Evolutionary conservation across 2,329 filamentous ascomycete genomes (phyloP).

Genomic region (Fusarium domesticum): DNA sequence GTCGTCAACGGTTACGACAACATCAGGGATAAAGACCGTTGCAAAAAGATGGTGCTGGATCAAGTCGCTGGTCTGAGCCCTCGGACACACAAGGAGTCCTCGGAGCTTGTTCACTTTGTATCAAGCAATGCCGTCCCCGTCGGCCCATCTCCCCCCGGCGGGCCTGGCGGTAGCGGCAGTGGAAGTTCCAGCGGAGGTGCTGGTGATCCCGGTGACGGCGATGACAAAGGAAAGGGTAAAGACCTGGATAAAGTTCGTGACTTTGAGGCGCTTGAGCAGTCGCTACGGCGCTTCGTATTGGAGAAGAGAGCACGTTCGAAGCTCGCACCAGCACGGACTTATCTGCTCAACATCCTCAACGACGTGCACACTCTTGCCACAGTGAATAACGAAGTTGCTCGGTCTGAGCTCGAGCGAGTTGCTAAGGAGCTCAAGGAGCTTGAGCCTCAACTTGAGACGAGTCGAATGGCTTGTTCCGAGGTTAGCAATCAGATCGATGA

Average conservation of each 20-base stretch:
- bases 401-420: slow-evolving; percentile 80
- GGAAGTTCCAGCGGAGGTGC: slow-evolving; percentile 53
- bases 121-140: slow-evolving; percentile 93
- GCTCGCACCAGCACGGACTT: slow-evolving; percentile 91
- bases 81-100: slow-evolving; percentile 85
- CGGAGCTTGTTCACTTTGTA: slow-evolving; percentile 94
- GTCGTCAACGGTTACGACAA: slow-evolving; percentile 97
- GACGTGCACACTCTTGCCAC: slow-evolving; percentile 80
- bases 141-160: slow-evolving; percentile 55
- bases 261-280: slow-evolving; percentile 86
- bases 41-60: slow-evolving; percentile 88
- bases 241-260: slow-evolving; percentile 84
- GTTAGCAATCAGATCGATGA: slow-evolving; percentile 78
- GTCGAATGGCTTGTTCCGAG: slow-evolving; percentile 73
- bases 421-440: slow-evolving; percentile 75
- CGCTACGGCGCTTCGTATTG: slow-evolving; percentile 85
- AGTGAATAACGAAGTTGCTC: slow-evolving; percentile 84
- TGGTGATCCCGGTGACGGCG: slow-evolving; percentile 54
- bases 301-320: slow-evolving; percentile 96
- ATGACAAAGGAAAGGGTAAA: slow-evolving; percentile 76
- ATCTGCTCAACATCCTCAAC: slow-evolving; percentile 87
- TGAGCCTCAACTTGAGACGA: slow-evolving; percentile 80
- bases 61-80: slow-evolving; percentile 87
- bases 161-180: slow-evolving; percentile 52
- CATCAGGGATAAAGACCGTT: slow-evolving; percentile 86